Evolutionary conservation across 805 yeast genomes (phyloP), one percentile per base, ranked within the genome.

Genomic region (Komagataella phaffii): DNA sequence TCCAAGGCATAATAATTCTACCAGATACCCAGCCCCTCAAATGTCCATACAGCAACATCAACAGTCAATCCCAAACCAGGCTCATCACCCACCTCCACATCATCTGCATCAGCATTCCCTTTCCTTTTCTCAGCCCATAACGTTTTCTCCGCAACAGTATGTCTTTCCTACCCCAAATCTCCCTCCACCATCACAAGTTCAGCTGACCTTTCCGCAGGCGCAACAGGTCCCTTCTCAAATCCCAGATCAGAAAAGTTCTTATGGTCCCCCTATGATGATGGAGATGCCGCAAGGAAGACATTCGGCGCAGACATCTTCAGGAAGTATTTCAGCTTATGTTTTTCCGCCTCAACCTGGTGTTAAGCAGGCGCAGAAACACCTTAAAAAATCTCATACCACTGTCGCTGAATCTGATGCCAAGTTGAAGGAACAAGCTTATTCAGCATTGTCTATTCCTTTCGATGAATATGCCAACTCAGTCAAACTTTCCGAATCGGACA

Each of bases 401-500:
- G 40, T 30, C 40, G 40, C 40, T 14, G 40, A 30, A 30, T 30
- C 40, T 30, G 74, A 70, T 53, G 57, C 56, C 6, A 71, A 70
- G 51, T 58, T 72, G 51, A 68, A 67, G 50, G 68, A 64, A 44
- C 51, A 70, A 21, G 76, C 76, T 10, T 61, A 64, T 19, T 61
- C 61, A 48, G 63, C 66, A 5, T 50, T 66, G 7, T 59, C 61
- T 8, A 57, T 63, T 5, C 69, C 74, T 3, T 59, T 70, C 23
- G 60, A 64, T 7, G 70, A 68, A 23, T 58, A 71, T 24, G 74
- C 74, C 1, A 45, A 57, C 5, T 57, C 64, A 10, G 64, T 71
- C 46, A 68, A 64, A 53, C 55, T 56, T 47, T 58, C 69, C 18
- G 75, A 70, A 56, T 36, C 51, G 56, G 56, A 52, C 53, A 50